Evolutionary conservation across 163 green algal genomes (phyloP), one percentile per base, ranked within the genome.

Genomic region (Coccomyxa subellipsoidea): DNA sequence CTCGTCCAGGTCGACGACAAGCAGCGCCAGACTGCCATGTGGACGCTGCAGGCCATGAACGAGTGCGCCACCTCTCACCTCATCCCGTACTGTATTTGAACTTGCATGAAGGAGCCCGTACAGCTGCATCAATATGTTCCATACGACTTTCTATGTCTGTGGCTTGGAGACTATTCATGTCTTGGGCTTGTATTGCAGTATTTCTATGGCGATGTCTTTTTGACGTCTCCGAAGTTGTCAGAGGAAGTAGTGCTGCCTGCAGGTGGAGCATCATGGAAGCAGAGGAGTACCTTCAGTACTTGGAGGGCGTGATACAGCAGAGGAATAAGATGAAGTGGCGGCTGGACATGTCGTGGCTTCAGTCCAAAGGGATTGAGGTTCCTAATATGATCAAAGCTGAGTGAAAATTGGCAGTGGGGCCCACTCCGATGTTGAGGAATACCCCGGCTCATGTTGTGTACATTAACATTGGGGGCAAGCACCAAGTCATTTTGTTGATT

Each of bases 271-370:
- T 72, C 6, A 78, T 32, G 21, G 85, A 88, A 37, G 69, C 75
- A 37, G 79, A 81, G 54, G 35, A 53, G 9, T 88, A 87, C 76
- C 23, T 80, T 59, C 35, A 35, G 4, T 71, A 76, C 39, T 21
- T 53, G 1, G 10, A 6, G 2, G 6, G 53, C 9, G 18, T 79
- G 40, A 53, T 32, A 25, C 29, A 37, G 27, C 38, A 35, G 36
- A 69, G 81, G 34, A 73, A 47, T 53, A 69, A 25, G n/a, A 34
- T 85, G 40, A 6, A 27, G 18, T 88, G 85, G 85, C 38, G 73
- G 7, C 76, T 88, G 54, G 85, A 88, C 53, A 39, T 87, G 76
- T 37, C 47, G 12, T 82, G 70, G 79, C 85, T 88, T 3, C 7
- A 75, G 10, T 34, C n/a, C 25, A 47, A 72, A 15, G 54, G 78